Evolutionary conservation across 352 stramenopile species (phyloP).

Genomic region (Phytophthora cajani): DNA sequence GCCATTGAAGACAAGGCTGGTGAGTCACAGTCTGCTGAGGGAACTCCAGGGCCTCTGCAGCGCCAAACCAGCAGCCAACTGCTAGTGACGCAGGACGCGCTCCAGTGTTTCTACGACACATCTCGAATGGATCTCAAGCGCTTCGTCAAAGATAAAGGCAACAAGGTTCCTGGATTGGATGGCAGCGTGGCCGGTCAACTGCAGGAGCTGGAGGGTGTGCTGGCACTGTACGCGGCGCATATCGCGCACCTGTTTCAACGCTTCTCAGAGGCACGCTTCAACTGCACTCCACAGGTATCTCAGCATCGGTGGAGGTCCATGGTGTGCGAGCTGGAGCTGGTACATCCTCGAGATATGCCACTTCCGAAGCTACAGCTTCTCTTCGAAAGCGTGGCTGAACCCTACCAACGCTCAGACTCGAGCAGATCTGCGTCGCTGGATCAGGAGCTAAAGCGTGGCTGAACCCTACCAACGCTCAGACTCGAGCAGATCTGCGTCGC

Average conservation of each 20-base stretch:
- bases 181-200: conserved; percentile 3
- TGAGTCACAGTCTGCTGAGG: conserved; percentile 7
- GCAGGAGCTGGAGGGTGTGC: conserved; percentile 42
- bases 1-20: neutral
- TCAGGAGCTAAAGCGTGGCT: conserved; percentile 30
- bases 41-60: neutral
- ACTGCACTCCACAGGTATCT: conserved; percentile 30
- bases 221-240: conserved; percentile 50
- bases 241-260: conserved; percentile 54
- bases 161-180: neutral
- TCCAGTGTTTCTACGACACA: conserved; percentile 41
- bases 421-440: conserved; percentile 7
- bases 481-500: neutral
- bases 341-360: conserved; percentile 33
- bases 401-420: neutral
- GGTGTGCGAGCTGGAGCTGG: conserved; percentile 39
- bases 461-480: neutral
- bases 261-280: conserved; percentile 41
- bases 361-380: conserved; percentile 28
- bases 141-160: conserved; percentile 4
- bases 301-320: conserved; percentile 45
- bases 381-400: conserved; percentile 26
- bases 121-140: conserved; percentile 19
- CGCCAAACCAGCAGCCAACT: conserved; percentile 5
- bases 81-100: neutral